Percentiles rank a stretch among this genome's conserved stretches.
These are phyloP conservation scores for Nephromyces sp. DNA, from an alignment of 169 alveolate genomes.

Conservation along the genomic window DNA sequence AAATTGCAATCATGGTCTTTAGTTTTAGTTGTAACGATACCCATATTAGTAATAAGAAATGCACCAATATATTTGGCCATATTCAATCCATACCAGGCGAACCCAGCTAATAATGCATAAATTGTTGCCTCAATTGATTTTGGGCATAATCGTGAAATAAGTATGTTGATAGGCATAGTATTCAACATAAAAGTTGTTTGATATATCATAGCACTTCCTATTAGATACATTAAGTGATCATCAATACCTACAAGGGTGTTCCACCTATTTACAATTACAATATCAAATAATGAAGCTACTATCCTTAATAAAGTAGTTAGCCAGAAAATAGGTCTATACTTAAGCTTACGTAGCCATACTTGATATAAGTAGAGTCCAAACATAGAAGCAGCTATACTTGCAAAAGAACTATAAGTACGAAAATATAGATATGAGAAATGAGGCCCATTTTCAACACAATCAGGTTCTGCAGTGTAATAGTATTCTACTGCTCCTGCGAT, in stretches of 20 bases:
- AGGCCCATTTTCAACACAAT: slow-evolving; percentile 29
- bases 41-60: neutral
- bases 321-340: slow-evolving; percentile 15
- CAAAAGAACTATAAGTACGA: slow-evolving; percentile 12
- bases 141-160: slow-evolving; percentile 13
- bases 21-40: slow-evolving; percentile 8
- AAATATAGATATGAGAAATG: slow-evolving; percentile 26
- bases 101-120: slow-evolving; percentile 16
- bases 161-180: slow-evolving; percentile 20
- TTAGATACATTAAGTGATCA: slow-evolving; percentile 14
- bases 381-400: slow-evolving; percentile 14
- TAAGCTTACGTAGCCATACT: slow-evolving; percentile 5
- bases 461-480: slow-evolving; percentile 12
- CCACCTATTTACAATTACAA: slow-evolving; percentile 4
- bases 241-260: slow-evolving; percentile 18
- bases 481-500: slow-evolving; percentile 22
- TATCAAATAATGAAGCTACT: slow-evolving; percentile 20
- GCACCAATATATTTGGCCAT: slow-evolving; percentile 12
- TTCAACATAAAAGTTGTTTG: slow-evolving; percentile 11
- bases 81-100: slow-evolving; percentile 9
- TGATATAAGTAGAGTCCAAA: slow-evolving; percentile 16
- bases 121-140: slow-evolving; percentile 3
- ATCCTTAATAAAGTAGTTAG: slow-evolving; percentile 7
- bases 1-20: slow-evolving; percentile 18
- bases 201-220: slow-evolving; percentile 20